Evolutionary conservation across 176 grass and related monocot species (phyloP).

Genomic region (Eremochloa ophiuroides): DNA sequence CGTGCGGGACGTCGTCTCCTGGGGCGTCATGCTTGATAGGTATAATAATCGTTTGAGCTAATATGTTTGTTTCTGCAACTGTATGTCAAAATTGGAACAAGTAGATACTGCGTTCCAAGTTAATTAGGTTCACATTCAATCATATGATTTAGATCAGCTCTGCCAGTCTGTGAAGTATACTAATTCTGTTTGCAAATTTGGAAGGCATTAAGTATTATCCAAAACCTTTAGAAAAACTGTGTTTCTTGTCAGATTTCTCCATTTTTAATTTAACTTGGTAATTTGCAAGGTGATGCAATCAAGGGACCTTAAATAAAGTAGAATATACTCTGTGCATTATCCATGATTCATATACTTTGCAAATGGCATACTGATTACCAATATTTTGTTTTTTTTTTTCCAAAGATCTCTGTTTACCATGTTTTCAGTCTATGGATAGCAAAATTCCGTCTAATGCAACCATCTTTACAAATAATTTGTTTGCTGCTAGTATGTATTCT

Average conservation of each 20-base stretch:
- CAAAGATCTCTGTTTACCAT: background rate
- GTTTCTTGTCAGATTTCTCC: background rate
- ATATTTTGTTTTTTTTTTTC: background rate
- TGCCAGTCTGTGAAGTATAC: background rate
- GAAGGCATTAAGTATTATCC: background rate
- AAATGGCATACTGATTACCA: background rate
- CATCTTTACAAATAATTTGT: background rate
- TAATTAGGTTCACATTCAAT: background rate
- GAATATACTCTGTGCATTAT: background rate
- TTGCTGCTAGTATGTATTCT: background rate
- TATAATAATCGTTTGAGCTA: background rate
- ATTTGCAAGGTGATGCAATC: background rate
- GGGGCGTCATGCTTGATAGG: conserved; percentile 81
- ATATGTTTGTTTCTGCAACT: background rate
- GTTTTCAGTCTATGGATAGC: background rate
- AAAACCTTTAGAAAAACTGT: background rate
- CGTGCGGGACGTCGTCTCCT: conserved; percentile 59
- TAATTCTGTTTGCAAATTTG: background rate
- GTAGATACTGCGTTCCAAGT: background rate
- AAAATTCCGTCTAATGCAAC: background rate
- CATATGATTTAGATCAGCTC: background rate
- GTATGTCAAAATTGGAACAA: background rate
- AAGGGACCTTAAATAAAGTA: background rate
- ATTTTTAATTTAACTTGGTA: background rate
- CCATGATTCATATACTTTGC: background rate